Evolutionary conservation across 2,329 filamentous ascomycete species (phyloP).

Genomic region (Pyricularia sp.): DNA sequence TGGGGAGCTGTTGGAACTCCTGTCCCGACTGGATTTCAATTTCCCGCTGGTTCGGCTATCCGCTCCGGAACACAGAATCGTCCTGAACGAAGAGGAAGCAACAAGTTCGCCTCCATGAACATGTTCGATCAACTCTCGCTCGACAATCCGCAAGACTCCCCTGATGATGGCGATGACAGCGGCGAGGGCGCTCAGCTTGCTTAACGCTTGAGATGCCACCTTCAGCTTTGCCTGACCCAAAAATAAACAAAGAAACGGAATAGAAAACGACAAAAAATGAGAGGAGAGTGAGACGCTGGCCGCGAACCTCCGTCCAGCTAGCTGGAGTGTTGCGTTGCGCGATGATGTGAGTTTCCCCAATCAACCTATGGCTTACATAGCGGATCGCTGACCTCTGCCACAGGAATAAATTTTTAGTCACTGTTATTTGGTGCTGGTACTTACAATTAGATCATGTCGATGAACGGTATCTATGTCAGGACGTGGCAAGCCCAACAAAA

Average conservation of each 20-base stretch:
- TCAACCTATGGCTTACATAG: background rate
- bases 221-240: background rate
- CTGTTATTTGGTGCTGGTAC: background rate
- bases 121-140: background rate
- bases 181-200: background rate
- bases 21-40: background rate
- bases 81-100: background rate
- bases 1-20: slow-evolving; percentile 3
- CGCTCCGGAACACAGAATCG: background rate
- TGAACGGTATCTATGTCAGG: background rate
- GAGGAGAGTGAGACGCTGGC: background rate
- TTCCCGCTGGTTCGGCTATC: background rate
- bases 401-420: background rate
- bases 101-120: background rate
- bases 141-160: background rate
- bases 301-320: background rate
- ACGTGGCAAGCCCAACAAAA: background rate
- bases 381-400: background rate
- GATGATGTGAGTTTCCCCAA: background rate
- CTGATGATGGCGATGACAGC: background rate
- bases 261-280: background rate
- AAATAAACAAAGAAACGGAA: background rate
- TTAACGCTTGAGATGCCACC: background rate
- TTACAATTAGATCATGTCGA: background rate
- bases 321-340: background rate